A percentile compares a stretch with the other conserved stretches of the same genome.
phyloP scores from a whole-genome alignment of 2,329 filamentous ascomycete species.

The Paramyrothecium sp. region DNA sequence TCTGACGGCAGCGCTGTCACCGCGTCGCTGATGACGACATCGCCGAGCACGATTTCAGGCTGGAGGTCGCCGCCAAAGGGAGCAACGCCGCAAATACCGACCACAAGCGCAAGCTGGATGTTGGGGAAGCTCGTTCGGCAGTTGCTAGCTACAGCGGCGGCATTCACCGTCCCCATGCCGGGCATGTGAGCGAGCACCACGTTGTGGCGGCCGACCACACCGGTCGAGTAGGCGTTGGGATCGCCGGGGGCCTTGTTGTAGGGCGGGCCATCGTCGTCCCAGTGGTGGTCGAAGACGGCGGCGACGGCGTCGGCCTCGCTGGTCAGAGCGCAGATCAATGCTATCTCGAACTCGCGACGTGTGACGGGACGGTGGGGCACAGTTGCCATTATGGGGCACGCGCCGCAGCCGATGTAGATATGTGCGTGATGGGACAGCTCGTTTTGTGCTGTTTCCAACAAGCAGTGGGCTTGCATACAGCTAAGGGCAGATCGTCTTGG shows the following conservation, averaged over 20 bases:
- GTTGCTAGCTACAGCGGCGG: slow-evolving; percentile 5
- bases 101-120: slow-evolving; percentile 13
- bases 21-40: slow-evolving; percentile 20
- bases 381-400: too few relatives aligned
- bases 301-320: slow-evolving; percentile 10
- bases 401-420: too few relatives aligned
- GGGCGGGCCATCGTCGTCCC: slow-evolving; percentile 4
- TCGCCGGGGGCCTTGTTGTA: slow-evolving; percentile 20
- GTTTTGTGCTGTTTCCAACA: too few relatives aligned
- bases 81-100: slow-evolving; percentile 17
- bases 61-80: slow-evolving; percentile 10
- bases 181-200: slow-evolving; percentile 20
- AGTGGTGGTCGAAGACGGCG: slow-evolving; percentile 12
- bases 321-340: slow-evolving; percentile 13
- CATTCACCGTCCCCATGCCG: slow-evolving; percentile 16
- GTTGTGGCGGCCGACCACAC: slow-evolving; percentile 13
- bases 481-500: too few relatives aligned
- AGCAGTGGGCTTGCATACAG: too few relatives aligned
- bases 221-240: slow-evolving; percentile 23
- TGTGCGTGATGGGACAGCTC: too few relatives aligned
- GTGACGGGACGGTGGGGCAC: too few relatives aligned
- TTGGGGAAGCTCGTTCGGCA: slow-evolving; percentile 12
- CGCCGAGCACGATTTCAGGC: slow-evolving; percentile 17
- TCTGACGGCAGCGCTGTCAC: too few relatives aligned
- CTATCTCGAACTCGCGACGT: slow-evolving; percentile 11